Conservation (phyloP, 495 filamentous ascomycete species). For the Penicillium flavigenum region DNA sequence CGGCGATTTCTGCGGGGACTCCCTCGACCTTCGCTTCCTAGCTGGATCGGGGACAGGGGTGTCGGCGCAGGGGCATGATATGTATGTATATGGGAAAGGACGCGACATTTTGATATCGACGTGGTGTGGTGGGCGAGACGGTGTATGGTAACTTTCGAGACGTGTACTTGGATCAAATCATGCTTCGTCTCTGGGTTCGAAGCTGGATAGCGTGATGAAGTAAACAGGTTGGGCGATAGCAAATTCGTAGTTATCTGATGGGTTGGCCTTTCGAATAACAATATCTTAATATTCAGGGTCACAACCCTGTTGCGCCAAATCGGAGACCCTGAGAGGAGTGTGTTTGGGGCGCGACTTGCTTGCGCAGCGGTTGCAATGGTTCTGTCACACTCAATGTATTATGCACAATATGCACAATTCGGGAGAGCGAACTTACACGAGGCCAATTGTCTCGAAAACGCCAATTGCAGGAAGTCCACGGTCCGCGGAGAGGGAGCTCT, state of each 20-base stretch:
- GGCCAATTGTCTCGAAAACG: neutral
- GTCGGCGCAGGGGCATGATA: conserved; percentile 88
- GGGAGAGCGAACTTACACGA: neutral
- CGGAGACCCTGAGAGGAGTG: conserved; percentile 4
- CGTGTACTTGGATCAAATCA: conserved; percentile 19
- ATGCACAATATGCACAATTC: neutral
- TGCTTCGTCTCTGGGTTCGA: conserved; percentile 15
- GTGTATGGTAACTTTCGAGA: conserved; percentile 1
- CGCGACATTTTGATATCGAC: conserved; percentile 57
- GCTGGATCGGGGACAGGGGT: conserved; percentile 42
- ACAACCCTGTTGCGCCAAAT: neutral
- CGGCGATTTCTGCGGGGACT: conserved; percentile 41
- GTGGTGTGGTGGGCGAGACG: neutral
- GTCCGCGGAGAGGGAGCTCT: conserved; percentile 27
- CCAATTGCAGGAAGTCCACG: conserved; percentile 17
- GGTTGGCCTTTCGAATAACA: neutral
- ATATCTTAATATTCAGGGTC: neutral
- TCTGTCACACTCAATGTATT: neutral
- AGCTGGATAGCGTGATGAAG: neutral
- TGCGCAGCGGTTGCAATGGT: conserved; percentile 7
- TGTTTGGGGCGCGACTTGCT: conserved; percentile 9
- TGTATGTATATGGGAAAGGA: conserved; percentile 83
- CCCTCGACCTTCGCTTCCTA: conserved; percentile 41
- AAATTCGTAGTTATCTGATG: neutral
- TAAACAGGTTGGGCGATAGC: neutral